Evolutionary conservation across 2,329 filamentous ascomycete genomes (phyloP).

Genomic region (Alternaria atra): DNA sequence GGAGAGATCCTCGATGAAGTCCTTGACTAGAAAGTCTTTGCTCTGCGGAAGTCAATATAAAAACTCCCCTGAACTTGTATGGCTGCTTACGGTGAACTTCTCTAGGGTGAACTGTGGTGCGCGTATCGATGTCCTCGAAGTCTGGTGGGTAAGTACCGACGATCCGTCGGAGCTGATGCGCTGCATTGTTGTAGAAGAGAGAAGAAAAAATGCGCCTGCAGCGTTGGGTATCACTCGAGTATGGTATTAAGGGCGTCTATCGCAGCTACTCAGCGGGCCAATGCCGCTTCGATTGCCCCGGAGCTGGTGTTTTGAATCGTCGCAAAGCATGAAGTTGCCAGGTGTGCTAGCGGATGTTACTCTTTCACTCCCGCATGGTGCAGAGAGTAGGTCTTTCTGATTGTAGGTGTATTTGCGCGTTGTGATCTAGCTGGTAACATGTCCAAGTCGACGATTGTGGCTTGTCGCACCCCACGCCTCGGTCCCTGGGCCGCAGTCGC

Average conservation of each 20-base stretch:
- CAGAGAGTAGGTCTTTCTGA: not conserved
- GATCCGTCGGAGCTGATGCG: conserved; percentile 52
- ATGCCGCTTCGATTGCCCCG: conserved; percentile 16
- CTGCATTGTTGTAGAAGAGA: conserved; percentile 37
- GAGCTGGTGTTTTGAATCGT: conserved; percentile 23
- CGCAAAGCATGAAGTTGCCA: conserved; percentile 20
- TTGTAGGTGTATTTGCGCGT: not conserved
- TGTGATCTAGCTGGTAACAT: not conserved
- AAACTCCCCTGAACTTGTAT: not conserved
- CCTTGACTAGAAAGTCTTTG: conserved; percentile 93
- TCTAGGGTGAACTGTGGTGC: conserved; percentile 83
- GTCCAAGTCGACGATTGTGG: conserved; percentile 27
- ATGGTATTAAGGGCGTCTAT: conserved; percentile 17
- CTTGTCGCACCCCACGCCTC: conserved; percentile 38
- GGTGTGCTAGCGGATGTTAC: not conserved
- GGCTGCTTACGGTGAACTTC: conserved; percentile 62
- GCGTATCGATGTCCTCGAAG: conserved; percentile 51
- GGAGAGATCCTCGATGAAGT: conserved; percentile 93
- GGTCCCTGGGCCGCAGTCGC: conserved; percentile 21
- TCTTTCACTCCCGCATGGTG: not conserved
- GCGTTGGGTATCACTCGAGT: conserved; percentile 9
- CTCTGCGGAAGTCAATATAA: conserved; percentile 40
- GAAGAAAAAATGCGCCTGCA: not conserved
- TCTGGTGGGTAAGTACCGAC: conserved; percentile 53
- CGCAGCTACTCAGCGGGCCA: conserved; percentile 22